phyloP scores from a whole-genome alignment of 768 basidiomycete genomes.

The Leccinum subtestaceum region DNA sequence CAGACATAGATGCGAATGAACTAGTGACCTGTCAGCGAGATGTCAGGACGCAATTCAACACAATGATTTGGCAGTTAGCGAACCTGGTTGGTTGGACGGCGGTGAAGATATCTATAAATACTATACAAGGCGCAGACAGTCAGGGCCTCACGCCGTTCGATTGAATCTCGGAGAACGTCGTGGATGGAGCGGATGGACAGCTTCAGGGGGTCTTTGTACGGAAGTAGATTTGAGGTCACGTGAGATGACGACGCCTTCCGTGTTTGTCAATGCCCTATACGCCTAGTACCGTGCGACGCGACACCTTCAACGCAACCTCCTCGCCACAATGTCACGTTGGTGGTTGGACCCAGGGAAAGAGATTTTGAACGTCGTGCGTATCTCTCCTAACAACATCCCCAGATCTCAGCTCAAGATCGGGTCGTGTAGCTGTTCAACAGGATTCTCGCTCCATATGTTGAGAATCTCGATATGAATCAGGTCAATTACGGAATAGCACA shows the following conservation, averaged over 20 bases:
- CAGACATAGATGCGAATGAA: too few relatives aligned
- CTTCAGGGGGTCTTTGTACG: not conserved
- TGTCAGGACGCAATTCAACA: too few relatives aligned
- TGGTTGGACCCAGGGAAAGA: slow-evolving; percentile 88
- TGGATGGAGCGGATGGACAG: too few relatives aligned
- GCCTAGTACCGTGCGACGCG: not conserved
- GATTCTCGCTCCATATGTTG: slow-evolving; percentile 91
- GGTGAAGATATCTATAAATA: too few relatives aligned
- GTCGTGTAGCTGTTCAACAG: slow-evolving; percentile 71
- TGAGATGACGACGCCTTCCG: slow-evolving; percentile 28
- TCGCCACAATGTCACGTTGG: slow-evolving; percentile 55
- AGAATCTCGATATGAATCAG: slow-evolving; percentile 92
- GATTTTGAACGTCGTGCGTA: slow-evolving; percentile 66
- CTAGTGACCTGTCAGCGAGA: too few relatives aligned
- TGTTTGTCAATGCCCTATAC: slow-evolving; percentile 33
- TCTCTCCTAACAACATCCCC: not conserved
- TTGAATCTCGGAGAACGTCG: too few relatives aligned
- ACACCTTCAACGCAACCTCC: slow-evolving; percentile 4
- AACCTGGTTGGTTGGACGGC: too few relatives aligned
- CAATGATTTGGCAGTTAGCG: too few relatives aligned
- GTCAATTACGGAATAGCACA: slow-evolving; percentile 91
- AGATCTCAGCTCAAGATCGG: not conserved
- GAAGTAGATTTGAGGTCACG: slow-evolving; percentile 19
- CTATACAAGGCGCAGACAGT: too few relatives aligned
- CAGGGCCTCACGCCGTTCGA: too few relatives aligned